Percentiles rank a stretch among this genome's conserved stretches.
Conservation (phyloP, 257 asterid species). For the Lantana camara region DNA sequence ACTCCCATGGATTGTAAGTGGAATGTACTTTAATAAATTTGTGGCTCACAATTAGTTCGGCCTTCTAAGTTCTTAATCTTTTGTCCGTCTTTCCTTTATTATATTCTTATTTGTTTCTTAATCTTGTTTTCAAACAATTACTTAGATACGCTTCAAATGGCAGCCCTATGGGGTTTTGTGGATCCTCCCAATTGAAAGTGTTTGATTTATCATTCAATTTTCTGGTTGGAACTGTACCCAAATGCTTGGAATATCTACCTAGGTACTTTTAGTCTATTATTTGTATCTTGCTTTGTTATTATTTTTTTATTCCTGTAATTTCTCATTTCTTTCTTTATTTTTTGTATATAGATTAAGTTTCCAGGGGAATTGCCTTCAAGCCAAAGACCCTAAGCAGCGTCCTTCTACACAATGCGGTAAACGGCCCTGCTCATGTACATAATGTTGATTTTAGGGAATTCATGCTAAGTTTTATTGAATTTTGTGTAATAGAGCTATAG, state of each 20-base stretch:
- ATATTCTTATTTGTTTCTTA: background rate
- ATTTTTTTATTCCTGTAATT: slow-evolving; percentile 1
- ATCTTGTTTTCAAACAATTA: slow-evolving; percentile 11
- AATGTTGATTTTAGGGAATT: background rate
- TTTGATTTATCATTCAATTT: slow-evolving; percentile 83
- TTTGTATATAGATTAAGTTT: slow-evolving; percentile 47
- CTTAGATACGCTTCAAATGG: slow-evolving; percentile 60
- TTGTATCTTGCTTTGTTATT: slow-evolving; percentile 10
- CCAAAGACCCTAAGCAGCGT: slow-evolving; percentile 54
- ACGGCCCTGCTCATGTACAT: slow-evolving; percentile 17
- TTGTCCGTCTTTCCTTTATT: background rate
- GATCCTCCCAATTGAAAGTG: slow-evolving; percentile 64
- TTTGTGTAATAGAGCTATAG: background rate
- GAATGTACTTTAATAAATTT: background rate
- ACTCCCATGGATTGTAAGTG: slow-evolving; percentile 60
- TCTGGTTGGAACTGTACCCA: slow-evolving; percentile 74
- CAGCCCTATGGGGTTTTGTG: slow-evolving; percentile 64
- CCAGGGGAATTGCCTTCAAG: slow-evolving; percentile 64
- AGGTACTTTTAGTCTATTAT: slow-evolving; percentile 45
- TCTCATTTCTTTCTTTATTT: slow-evolving; percentile 5
- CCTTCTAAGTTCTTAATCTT: background rate
- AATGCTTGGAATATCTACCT: slow-evolving; percentile 71
- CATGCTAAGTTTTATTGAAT: background rate
- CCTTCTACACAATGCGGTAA: slow-evolving; percentile 53
- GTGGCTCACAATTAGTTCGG: background rate